Evolutionary conservation across 1,284 basidiomycete species (phyloP).

Genomic region (Albatrellus sp.): DNA sequence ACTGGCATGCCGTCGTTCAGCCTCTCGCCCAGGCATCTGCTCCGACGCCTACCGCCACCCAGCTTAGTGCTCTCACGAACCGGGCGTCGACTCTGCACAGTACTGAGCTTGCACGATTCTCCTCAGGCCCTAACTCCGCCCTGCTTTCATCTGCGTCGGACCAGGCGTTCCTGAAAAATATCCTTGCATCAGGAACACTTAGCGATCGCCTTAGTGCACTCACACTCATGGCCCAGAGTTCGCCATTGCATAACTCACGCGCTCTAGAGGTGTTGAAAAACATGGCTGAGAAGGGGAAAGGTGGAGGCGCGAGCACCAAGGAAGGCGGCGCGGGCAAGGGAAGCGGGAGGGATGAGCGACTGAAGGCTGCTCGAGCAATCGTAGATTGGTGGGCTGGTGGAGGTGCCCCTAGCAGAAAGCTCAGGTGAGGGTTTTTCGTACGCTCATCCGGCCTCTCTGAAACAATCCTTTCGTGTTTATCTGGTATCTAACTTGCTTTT

Average conservation of each 20-base stretch:
- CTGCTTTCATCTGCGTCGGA: slow-evolving; percentile 47
- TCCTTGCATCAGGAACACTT: slow-evolving; percentile 81
- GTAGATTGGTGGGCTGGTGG: slow-evolving; percentile 97
- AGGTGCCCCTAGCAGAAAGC: slow-evolving; percentile 69
- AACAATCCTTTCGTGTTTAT: background rate
- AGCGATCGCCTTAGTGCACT: slow-evolving; percentile 91
- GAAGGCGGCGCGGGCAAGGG: slow-evolving; percentile 5
- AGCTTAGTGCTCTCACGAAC: slow-evolving; percentile 32
- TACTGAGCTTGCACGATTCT: slow-evolving; percentile 35
- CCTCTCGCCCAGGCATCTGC: slow-evolving; percentile 16
- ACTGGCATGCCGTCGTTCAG: slow-evolving; percentile 44
- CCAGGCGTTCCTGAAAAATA: slow-evolving; percentile 70
- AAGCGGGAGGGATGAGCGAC: slow-evolving; percentile 63
- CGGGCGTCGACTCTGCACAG: slow-evolving; percentile 42
- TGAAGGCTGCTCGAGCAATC: slow-evolving; percentile 83
- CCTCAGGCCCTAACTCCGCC: slow-evolving; percentile 23
- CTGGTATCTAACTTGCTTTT: too few species aligned
- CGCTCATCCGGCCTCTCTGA: background rate
- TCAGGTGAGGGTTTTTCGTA: slow-evolving; percentile 44
- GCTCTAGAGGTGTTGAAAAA: slow-evolving; percentile 65
- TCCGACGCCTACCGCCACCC: slow-evolving; percentile 25
- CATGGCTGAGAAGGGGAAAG: slow-evolving; percentile 68
- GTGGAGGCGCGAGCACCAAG: slow-evolving; percentile 1
- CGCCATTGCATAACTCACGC: slow-evolving; percentile 81
- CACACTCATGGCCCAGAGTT: slow-evolving; percentile 83